Base-by-base conservation (phyloP, 2,329 filamentous ascomycete genomes). In the Cladosporium sp. region DNA sequence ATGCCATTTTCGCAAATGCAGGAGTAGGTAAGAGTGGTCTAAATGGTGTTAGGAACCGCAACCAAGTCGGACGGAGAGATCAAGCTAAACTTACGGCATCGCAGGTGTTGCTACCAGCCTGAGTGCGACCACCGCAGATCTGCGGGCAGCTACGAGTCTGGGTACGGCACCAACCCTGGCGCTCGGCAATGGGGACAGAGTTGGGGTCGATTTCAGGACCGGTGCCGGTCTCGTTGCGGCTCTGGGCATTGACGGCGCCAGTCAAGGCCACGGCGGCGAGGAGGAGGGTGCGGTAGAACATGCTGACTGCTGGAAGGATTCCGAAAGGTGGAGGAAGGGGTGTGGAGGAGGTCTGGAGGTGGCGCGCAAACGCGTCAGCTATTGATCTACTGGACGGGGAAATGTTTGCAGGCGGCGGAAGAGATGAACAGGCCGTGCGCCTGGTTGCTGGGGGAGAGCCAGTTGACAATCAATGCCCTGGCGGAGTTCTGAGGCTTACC, bases 101-200 rank as follows among this genome's bases (percentile, higher is more conserved):
- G 64, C 83, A 86, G 42, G 61, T 66, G 70, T 84, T 84, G 55
- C 62, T 59, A 54, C 62, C 67, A 57, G 72, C 68, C n/a, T n/a
- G n/a, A n/a, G 32, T 38, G 55, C 65, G 61, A 55, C 74, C 64
- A 51, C 73, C 73, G 68, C 83, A 86, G 55, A 85, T 73, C 51
- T 74, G 63, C 13, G 78, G 78, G 69, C 83, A 86, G 38, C 74
- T 75, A 67, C 81, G 80, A 53, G 68, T 67, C 69, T 85, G 71
- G 55, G 73, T 78, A 48, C 67, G 65, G 64, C 83, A 86, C 80
- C 80, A 85, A 51, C 69, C 57, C 62, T 67, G 56, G 55, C 68
- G 69, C 19, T 63, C 57, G 36, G 62, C 48, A 2, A 59, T n/a
- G 36, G 64, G 55, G 36, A 81, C 67, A 22, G 57, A 45, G 59